A percentile compares a stretch with the other conserved stretches of the same genome.
phyloP scores from a whole-genome alignment of 306 rosid genomes.

The Ammopiptanthus mongolicus region DNA sequence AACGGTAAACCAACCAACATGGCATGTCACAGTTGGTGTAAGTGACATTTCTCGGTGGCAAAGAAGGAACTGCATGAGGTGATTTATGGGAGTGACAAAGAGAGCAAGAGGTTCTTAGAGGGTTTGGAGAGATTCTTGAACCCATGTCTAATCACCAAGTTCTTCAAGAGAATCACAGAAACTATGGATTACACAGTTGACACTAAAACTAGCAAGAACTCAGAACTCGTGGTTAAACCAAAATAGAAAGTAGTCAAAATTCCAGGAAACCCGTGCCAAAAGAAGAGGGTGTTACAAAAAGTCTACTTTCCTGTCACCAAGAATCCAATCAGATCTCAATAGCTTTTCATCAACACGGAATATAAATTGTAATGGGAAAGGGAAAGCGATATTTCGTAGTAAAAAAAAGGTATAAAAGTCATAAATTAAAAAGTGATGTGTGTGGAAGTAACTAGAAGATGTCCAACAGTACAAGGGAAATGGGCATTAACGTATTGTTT shows the following conservation, averaged over 20 bases:
- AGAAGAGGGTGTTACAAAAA: neutral
- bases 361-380: neutral
- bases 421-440: neutral
- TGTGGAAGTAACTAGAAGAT: neutral
- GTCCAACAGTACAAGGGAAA: neutral
- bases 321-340: constrained; percentile 8
- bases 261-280: neutral
- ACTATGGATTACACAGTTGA: neutral
- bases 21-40: constrained; percentile 15
- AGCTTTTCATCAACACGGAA: neutral
- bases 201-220: neutral
- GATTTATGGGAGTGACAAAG: constrained; percentile 18
- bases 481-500: too few species aligned
- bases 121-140: constrained; percentile 31
- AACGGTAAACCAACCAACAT: constrained; percentile 8
- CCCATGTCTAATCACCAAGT: constrained; percentile 35
- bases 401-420: neutral
- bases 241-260: neutral
- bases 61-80: constrained; percentile 16
- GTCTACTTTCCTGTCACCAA: neutral
- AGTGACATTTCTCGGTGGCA: constrained; percentile 3
- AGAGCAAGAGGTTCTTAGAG: constrained; percentile 20
- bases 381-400: neutral
- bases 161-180: constrained; percentile 5
- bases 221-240: neutral